Evolutionary conservation across 345 rosid species (phyloP), one percentile per base, ranked within the genome.

Genomic region (Eutrema yunnanense): DNA sequence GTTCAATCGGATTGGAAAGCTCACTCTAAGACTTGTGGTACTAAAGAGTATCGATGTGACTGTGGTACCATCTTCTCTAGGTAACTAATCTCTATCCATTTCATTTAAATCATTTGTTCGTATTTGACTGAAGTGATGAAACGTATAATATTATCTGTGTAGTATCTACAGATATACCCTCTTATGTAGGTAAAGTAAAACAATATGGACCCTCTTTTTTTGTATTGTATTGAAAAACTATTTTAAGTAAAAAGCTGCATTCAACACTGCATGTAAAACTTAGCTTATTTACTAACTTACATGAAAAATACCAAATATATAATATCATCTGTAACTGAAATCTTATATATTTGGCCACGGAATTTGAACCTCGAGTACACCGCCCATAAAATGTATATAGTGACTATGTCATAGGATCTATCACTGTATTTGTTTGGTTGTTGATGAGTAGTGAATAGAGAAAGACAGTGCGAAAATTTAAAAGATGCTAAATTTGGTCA

Each of bases 1-100:
- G 94, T 90, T 54, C 94, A 90, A 62, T 90, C 96, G 1, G 96
- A 90, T 69, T 90, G 94, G 92, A 90, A 90, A 76, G 96, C 96
- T 69, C 96, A 90, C 81, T 88, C 94, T 6, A 90, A 90, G 73
- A 88, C 89, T 53, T 90, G 96, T 67, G 96, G 96, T 60, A 90
- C 96, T 34, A 69, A 88, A 59, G 94, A 90, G 71, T 90, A 90
- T 72, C 73, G 92, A 78, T 90, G 96, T 75, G 94, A 90, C 73
- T 90, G 96, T 74, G 93, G 93, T 72, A 90, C 96, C 64, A 88
- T 90, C 72, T 90, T 90, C 83, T 88, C 96, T 38, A 85, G 96
- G 96, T 90, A 76, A 79, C 38, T 78, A 30, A 72, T 78, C 69
- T 66, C 64, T 67, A 42, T 77, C 76, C 68, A 42, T 55, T 69